These are phyloP conservation scores for Chaetomidium leptoderma DNA, from an alignment of 495 filamentous ascomycete species.

Conservation along the genomic window DNA sequence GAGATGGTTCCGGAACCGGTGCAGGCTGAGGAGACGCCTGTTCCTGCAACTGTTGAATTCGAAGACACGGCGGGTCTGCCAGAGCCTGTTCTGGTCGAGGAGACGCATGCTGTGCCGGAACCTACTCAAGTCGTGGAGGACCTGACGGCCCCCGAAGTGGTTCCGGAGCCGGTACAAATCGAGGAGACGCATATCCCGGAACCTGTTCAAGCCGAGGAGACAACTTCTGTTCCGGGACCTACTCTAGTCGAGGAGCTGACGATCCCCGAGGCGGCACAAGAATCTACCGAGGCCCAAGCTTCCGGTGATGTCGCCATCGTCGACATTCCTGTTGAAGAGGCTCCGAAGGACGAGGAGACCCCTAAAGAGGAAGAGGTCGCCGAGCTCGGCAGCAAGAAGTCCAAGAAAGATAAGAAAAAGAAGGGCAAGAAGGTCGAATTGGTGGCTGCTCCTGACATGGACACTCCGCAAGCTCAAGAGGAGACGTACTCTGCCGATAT, in stretches of 20 bases:
- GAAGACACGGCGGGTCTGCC: background rate
- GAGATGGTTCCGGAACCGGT: background rate
- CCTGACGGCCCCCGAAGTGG: background rate
- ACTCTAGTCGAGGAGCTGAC: background rate
- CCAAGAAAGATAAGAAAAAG: constrained; percentile 32
- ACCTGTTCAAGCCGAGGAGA: background rate
- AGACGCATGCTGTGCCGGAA: background rate
- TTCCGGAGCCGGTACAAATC: background rate
- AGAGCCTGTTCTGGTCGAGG: background rate
- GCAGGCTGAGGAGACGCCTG: background rate
- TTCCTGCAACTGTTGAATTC: background rate
- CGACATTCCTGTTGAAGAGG: background rate
- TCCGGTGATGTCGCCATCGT: background rate
- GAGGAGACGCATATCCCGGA: background rate
- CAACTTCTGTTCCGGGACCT: background rate
- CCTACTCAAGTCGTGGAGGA: background rate
- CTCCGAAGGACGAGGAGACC: background rate
- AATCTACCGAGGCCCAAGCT: background rate
- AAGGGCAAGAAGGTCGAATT: constrained; percentile 19
- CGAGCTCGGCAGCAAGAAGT: constrained; percentile 20
- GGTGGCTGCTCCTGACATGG: background rate
- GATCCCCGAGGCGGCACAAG: too few species aligned
- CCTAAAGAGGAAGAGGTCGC: constrained; percentile 1
- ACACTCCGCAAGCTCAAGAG: constrained; percentile 16
- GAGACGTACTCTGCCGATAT: background rate